Base-by-base conservation (phyloP, 2,329 filamentous ascomycete genomes). In the Remersonia thermophila region DNA sequence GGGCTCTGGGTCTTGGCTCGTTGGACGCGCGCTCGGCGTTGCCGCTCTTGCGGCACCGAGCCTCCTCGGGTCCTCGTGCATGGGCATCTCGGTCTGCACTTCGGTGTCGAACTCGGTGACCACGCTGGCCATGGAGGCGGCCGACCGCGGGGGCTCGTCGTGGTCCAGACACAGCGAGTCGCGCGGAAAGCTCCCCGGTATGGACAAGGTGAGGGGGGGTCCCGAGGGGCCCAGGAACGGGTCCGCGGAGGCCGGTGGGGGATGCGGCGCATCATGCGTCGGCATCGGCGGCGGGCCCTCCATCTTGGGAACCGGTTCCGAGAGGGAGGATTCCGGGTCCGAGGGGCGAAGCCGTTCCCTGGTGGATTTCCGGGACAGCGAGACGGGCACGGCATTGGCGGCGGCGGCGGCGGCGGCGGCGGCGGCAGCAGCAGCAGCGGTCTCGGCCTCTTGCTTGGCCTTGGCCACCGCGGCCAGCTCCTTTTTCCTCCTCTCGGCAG, bases 91-190 rank as follows among this genome's bases (percentile, higher is more conserved):
- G 2, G 68, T 72, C 51, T 85, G 80, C 15, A 76, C 67, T 47
- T 85, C 80, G n/a, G 66, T 68, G 46, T 86, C 82, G 46, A 85
- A 82, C 48, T 83, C 77, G 0, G 80, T 84, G 7, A 68, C 68
- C 29, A 67, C 67, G n/a, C 76, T 78, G 5, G 59, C 60, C 32
- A 59, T 60, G 5, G 80, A 81, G 11, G 73, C 52, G 3, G 77
- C 71, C 12, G 78, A 80, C 23, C 56, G 56, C 2, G 74, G 75
- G 23, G 61, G 58, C 30, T 71, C 62, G 20, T 74, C 66, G 10
- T 55, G 51, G 14, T 59, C 57, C 8, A 54, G 44, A 2, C 55
- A 51, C 13, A 49, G 45, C 16, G 50, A 62, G 27, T 55, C 46
- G 18, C 56, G 54, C 36, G 71, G 67, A 51, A 80, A 76, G 48